A percentile compares a stretch with the other conserved stretches of the same genome.
Conservation (phyloP, 495 filamentous ascomycete species). For the Friedmanniomyces endolithicus region DNA sequence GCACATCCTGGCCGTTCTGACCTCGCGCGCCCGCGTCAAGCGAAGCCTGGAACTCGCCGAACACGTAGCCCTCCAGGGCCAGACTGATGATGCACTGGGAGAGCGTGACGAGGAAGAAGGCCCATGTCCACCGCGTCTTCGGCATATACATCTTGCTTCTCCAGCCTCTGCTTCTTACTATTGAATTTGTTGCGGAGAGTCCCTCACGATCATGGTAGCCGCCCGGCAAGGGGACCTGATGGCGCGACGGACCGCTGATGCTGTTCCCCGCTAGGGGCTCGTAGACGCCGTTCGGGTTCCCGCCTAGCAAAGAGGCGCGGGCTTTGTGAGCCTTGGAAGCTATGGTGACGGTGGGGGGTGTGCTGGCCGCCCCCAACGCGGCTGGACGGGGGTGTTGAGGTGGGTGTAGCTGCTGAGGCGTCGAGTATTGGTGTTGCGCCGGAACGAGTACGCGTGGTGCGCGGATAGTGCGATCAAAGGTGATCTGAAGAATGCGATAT, state of each 20-base stretch:
- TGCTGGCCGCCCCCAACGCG: slow-evolving; percentile 3
- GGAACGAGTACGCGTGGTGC: background rate
- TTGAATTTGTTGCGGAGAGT: background rate
- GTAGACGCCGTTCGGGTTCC: slow-evolving; percentile 1
- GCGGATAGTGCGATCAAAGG: background rate
- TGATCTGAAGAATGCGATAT: too few species aligned
- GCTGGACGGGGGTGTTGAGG: background rate
- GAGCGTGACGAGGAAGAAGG: slow-evolving; percentile 61
- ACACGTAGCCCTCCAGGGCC: slow-evolving; percentile 76
- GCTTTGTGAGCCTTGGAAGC: slow-evolving; percentile 9
- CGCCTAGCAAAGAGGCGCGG: slow-evolving; percentile 15
- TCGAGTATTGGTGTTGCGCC: background rate
- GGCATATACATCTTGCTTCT: slow-evolving; percentile 48
- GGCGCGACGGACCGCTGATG: background rate
- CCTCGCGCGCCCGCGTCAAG: slow-evolving; percentile 25
- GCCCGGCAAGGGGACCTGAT: background rate
- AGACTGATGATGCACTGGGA: slow-evolving; percentile 69
- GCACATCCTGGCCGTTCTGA: background rate
- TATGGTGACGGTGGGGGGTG: slow-evolving; percentile 14
- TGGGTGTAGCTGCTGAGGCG: background rate
- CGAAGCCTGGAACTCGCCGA: slow-evolving; percentile 50
- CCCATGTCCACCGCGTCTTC: slow-evolving; percentile 75
- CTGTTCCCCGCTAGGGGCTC: slow-evolving; percentile 11
- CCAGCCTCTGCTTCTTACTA: background rate
- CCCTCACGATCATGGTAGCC: slow-evolving; percentile 19